Base-by-base conservation (phyloP, 139 green algal genomes). In the Nannochloris sp. region DNA sequence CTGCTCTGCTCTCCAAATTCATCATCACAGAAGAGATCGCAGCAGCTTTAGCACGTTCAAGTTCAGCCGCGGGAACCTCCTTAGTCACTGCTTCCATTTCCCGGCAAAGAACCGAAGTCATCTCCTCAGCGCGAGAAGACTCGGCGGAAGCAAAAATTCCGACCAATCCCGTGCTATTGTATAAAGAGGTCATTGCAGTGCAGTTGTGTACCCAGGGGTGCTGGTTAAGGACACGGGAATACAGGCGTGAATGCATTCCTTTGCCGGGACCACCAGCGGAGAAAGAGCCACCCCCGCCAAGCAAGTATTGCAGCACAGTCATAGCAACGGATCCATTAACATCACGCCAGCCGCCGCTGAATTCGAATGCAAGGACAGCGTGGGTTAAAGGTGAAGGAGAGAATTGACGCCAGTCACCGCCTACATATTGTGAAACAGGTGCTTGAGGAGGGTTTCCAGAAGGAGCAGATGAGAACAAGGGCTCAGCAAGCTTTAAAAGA, bases 201-300 rank as follows among this genome's bases (percentile, higher is more conserved):
- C 88, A 96, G 71, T 91, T 95, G 61, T 89, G 78, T 54, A 95
- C 72, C 86, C 83, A 87, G 54, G 39, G 25, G 72, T 89, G 65
- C 45, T 83, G 54, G 75, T 92, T 96, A 23, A 98, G 84, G 64
- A 98, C 90, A 31, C 89, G 82, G 1, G 83, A 92, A 85, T 98
- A 98, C 47, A 98, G 78, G 4, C 92, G 76, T 4, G 79, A 90
- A 86, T 98, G 91, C 93, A 98, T 98, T 74, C 93, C 93, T 77
- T 98, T 98, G 72, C 93, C 93, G 15, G 92, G 88, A 30, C 87
- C 88, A 15, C 78, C 83, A 27, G 84, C 76, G 10, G 82, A 92
- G 80, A 98, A 98, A 36, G 85, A 95, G 58, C 84, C 87, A 65
- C 93, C 93, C 23, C 93, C 93, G 4, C 93, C 93, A 70, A 97